phyloP scores from a whole-genome alignment of 1,139 yeast genomes.

The Candida pseudoviswanathii region DNA sequence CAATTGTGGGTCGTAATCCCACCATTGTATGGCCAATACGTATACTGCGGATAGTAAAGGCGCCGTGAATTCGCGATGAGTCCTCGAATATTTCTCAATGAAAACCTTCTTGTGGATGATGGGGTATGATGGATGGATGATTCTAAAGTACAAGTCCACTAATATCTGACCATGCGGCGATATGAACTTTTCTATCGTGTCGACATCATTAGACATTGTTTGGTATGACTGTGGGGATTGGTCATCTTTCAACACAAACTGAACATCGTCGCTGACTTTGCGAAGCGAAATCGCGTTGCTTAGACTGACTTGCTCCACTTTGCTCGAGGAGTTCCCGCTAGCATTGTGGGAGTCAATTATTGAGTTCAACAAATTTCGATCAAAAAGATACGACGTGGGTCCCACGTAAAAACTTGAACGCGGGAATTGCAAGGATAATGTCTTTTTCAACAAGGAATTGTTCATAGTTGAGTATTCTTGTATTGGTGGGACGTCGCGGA shows the following conservation, averaged over 20 bases:
- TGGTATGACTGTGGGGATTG: slow-evolving; percentile 64
- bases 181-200: slow-evolving; percentile 68
- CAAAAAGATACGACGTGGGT: slow-evolving; percentile 67
- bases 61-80: slow-evolving; percentile 77
- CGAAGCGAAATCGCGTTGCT: slow-evolving; percentile 60
- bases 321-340: slow-evolving; percentile 17
- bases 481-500: slow-evolving; percentile 55
- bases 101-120: slow-evolving; percentile 76
- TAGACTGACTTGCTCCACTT: slow-evolving; percentile 67
- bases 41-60: slow-evolving; percentile 78
- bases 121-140: slow-evolving; percentile 81
- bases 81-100: slow-evolving; percentile 71
- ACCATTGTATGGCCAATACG: slow-evolving; percentile 76
- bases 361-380: slow-evolving; percentile 55
- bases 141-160: slow-evolving; percentile 69
- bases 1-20: slow-evolving; percentile 77
- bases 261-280: slow-evolving; percentile 65
- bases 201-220: slow-evolving; percentile 67
- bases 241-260: slow-evolving; percentile 71
- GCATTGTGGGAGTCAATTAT: slow-evolving; percentile 47
- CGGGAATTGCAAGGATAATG: slow-evolving; percentile 63
- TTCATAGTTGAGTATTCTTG: slow-evolving; percentile 57
- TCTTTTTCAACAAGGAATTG: slow-evolving; percentile 46
- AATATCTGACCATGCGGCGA: slow-evolving; percentile 78
- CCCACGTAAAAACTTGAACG: slow-evolving; percentile 78